These are phyloP conservation scores for Cenococcum geophilum DNA, from an alignment of 495 filamentous ascomycete species.

Conservation along the genomic window DNA sequence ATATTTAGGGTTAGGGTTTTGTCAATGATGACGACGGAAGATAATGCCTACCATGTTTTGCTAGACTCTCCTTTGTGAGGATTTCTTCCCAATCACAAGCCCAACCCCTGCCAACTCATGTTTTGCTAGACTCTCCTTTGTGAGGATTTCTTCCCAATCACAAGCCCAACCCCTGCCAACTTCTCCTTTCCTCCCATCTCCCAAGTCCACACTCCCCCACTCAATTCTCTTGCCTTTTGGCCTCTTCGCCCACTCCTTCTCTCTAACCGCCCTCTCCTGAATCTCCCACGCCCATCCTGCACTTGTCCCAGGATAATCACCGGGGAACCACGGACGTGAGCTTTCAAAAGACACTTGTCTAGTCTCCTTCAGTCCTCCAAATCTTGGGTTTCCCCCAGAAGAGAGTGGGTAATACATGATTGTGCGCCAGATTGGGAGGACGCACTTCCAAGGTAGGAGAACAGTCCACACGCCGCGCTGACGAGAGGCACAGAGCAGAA, in stretches of 20 bases:
- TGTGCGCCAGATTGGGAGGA: constrained; percentile 77
- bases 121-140: too few relatives aligned
- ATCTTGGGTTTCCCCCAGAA: constrained; percentile 67
- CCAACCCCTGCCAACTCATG: constrained; percentile 73
- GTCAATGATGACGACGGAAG: neutral
- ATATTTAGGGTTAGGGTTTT: neutral
- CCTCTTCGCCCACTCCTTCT: constrained; percentile 64
- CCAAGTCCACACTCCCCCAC: constrained; percentile 71
- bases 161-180: constrained; percentile 78
- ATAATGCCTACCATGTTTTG: neutral
- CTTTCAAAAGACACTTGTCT: constrained; percentile 78
- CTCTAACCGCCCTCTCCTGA: constrained; percentile 54
- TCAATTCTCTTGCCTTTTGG: constrained; percentile 77
- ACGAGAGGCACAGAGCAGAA: constrained; percentile 62
- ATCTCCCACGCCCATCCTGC: constrained; percentile 76
- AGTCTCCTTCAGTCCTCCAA: constrained; percentile 75
- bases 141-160: constrained; percentile 82
- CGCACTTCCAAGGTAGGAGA: constrained; percentile 87
- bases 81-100: constrained; percentile 81
- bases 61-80: constrained; percentile 26
- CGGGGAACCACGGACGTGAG: constrained; percentile 78
- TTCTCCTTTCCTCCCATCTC: constrained; percentile 71
- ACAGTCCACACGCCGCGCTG: constrained; percentile 64
- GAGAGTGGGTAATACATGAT: constrained; percentile 81
- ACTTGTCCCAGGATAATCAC: constrained; percentile 74